Evolutionary conservation across 2,329 filamentous ascomycete genomes (phyloP), one percentile per base, ranked within the genome.

Genomic region (Aspergillus sp.): DNA sequence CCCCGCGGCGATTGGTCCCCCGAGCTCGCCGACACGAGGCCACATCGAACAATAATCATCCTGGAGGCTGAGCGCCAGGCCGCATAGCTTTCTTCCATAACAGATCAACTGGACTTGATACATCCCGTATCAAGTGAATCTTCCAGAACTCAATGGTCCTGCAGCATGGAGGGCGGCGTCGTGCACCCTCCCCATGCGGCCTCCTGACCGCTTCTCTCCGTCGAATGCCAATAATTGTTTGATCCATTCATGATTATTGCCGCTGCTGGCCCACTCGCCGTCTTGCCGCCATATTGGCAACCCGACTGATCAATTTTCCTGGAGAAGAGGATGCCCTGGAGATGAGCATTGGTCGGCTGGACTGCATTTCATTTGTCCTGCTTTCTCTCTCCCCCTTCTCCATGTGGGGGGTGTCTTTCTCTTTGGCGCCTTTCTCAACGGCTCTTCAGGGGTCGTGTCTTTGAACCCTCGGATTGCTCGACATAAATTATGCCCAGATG

Each of bases 201-300:
- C 32, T 44, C 45, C 34, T 52, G 50, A 52, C 50, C 50, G 50
- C 50, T 52, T 48, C 50, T 52, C 50, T 38, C 31, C 31, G 10
- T 43, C 16, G 21, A 19, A 47, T 50, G 44, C 47, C 47, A 56
- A 44, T 42, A 19, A 20, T 46, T 45, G 47, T 48, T 45, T 41
- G 44, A 44, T 44, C 31, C 46, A 40, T 42, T 42, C 40, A 17
- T 42, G 11, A 42, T 10, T 6, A 42, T 45, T 47, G 44, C 50
- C 44, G 50, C 50, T 21, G 50, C 47, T 53, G 54, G 50, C 50
- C 51, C 31, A 48, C 34, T 46, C 20, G n/a, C 20, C 40, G 53
- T 34, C 17, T 43, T 56, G 32, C 32, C 29, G 34, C 36, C 29
- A 34, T 38, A 48, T 54, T 50, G 52, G 43, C 44, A 53, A 48